phyloP scores from a whole-genome alignment of 2,329 filamentous ascomycete genomes.

The Trichoderma simmonsii region DNA sequence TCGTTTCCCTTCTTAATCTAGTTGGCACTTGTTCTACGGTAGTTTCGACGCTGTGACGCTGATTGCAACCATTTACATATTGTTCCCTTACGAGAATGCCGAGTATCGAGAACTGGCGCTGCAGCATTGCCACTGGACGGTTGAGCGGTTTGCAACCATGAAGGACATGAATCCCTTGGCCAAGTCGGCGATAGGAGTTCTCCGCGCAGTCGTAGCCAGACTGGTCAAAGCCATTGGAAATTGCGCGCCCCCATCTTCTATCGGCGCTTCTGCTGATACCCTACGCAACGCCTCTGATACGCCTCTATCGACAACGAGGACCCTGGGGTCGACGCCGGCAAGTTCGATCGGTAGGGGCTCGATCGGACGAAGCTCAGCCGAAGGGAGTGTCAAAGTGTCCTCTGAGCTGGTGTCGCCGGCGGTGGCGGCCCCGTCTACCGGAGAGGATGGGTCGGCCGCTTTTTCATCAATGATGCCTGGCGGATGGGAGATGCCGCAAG shows the following conservation, averaged over 20 bases:
- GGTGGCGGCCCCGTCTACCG: background rate
- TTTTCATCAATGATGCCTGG: conserved; percentile 5
- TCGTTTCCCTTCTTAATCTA: conserved; percentile 18
- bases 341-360: conserved; percentile 18
- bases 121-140: conserved; percentile 58
- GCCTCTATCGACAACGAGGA: conserved; percentile 14
- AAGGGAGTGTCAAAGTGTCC: background rate
- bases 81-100: conserved; percentile 55
- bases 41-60: conserved; percentile 63
- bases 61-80: conserved; percentile 58
- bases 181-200: conserved; percentile 51
- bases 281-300: conserved; percentile 16
- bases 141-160: conserved; percentile 57
- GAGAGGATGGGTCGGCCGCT: background rate
- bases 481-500: conserved; percentile 41
- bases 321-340: conserved; percentile 19
- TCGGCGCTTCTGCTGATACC: conserved; percentile 16
- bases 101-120: conserved; percentile 46
- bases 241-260: conserved; percentile 21
- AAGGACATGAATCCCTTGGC: conserved; percentile 52
- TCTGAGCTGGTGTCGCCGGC: background rate
- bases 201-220: conserved; percentile 53
- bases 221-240: conserved; percentile 49
- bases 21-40: conserved; percentile 57
- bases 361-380: background rate